Evolutionary conservation across 352 stramenopile species (phyloP).

Genomic region (Phytophthora boehmeriae): DNA sequence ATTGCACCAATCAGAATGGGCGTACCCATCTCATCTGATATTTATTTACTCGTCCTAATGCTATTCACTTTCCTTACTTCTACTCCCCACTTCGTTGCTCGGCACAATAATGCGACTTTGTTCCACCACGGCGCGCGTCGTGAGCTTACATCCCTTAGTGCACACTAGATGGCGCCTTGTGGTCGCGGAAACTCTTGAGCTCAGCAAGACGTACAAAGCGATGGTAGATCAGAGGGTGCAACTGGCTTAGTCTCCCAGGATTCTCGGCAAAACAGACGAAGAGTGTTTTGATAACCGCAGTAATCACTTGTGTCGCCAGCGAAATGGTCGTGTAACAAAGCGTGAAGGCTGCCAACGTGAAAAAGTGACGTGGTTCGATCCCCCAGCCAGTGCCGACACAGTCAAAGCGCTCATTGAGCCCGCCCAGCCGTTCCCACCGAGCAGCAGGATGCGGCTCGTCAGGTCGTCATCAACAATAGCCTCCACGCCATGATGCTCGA

Average conservation of each 20-base stretch:
- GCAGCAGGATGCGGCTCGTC: constrained; percentile 76
- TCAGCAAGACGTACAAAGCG: constrained; percentile 83
- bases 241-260: constrained; percentile 72
- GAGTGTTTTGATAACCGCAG: constrained; percentile 83
- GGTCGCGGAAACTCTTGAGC: constrained; percentile 85
- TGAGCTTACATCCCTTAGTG: constrained; percentile 4
- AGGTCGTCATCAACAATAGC: constrained; percentile 87
- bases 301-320: constrained; percentile 73
- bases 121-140: too few relatives aligned
- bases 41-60: background rate
- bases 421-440: constrained; percentile 80
- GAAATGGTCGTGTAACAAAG: constrained; percentile 85
- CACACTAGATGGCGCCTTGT: constrained; percentile 47
- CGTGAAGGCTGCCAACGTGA: constrained; percentile 74
- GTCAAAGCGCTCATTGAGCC: constrained; percentile 77
- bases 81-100: background rate
- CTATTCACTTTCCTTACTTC: background rate
- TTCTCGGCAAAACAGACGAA: constrained; percentile 90
- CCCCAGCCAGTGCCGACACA: constrained; percentile 51
- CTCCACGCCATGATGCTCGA: constrained; percentile 82
- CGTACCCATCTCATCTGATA: too few relatives aligned
- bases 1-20: background rate
- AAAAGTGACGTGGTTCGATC: constrained; percentile 70
- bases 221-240: constrained; percentile 89
- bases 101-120: too few relatives aligned